Base-by-base conservation (phyloP, 257 asterid species). In the Buddleja alternifolia region DNA sequence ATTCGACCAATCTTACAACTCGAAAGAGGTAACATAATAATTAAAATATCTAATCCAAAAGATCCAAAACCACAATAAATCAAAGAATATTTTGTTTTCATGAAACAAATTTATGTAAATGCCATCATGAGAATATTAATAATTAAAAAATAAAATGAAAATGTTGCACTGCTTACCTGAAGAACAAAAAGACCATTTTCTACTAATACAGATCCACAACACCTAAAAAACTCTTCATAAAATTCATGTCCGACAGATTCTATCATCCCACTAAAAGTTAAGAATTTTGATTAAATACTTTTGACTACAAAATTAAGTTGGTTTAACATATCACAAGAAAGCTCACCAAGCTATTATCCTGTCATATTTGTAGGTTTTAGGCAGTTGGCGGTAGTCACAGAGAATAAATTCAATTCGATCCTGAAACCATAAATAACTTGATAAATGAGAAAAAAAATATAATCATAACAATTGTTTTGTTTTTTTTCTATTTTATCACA, bases 231-330 rank as follows among this genome's bases (percentile, higher is more conserved):
- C 29, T 78, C 78, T 41, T 77, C 86, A 83, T 82, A 78, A 50
- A 58, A 85, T 59, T 85, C 86, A 52, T 85, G 92, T n/a, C 91
- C 92, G 46, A 85, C 92, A 29, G 79, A 76, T 78, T 85, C 88
- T 64, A 85, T 53, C 92, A 85, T 76, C 81, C 72, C 92, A 54
- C 92, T 83, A 81, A 23, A 74, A 40, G 66, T 19, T 73, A 16
- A 70, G 41, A 8, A n/a, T 16, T 7, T 46, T 60, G 16, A 8
- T 24, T 15, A n/a, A 9, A 47, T 6, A 0, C 19, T 10, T 6
- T n/a, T n/a, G n/a, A n/a, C n/a, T n/a, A n/a, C n/a, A n/a, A n/a
- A n/a, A n/a, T 45, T 16, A 54, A 6, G 15, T 37, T 52, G 36
- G 9, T 4, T 44, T 23, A 11, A 10, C 16, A 14, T 15, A 16